These are phyloP conservation scores for Linanthus parryae DNA, from an alignment of 148 eudicot genomes.

Conservation along the genomic window DNA sequence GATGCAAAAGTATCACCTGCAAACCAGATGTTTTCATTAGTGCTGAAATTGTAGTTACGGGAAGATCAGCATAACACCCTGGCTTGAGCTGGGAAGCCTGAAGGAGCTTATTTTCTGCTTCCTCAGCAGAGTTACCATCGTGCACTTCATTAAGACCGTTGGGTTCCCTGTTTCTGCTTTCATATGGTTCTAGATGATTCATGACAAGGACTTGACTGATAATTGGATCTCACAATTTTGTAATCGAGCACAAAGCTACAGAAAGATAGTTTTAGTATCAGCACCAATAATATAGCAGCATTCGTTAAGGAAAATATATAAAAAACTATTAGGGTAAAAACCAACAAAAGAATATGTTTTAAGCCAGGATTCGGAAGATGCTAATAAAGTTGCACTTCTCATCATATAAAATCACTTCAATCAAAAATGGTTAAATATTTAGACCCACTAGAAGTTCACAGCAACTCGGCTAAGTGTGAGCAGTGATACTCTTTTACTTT, in stretches of 20 bases:
- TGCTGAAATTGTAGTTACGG: slow-evolving; percentile 51
- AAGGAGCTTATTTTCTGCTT: slow-evolving; percentile 22
- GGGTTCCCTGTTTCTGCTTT: slow-evolving; percentile 29
- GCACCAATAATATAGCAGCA: background rate
- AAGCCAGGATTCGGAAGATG: background rate
- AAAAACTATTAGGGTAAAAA: background rate
- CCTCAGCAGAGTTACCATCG: slow-evolving; percentile 30
- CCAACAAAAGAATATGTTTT: background rate
- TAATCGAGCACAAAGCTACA: background rate
- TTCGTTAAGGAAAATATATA: background rate
- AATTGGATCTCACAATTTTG: slow-evolving; percentile 12
- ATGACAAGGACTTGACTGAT: slow-evolving; percentile 23
- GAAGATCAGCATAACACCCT: slow-evolving; percentile 34
- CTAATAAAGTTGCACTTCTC: no score
- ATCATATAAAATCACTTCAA: no score
- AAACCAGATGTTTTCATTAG: slow-evolving; percentile 59
- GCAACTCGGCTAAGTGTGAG: no score
- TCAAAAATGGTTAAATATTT: no score
- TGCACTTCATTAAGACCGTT: slow-evolving; percentile 17
- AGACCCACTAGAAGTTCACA: no score
- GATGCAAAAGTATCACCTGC: slow-evolving; percentile 40
- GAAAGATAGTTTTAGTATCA: background rate
- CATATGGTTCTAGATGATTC: slow-evolving; percentile 36
- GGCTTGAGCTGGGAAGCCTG: slow-evolving; percentile 22
- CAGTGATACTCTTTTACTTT: no score